These are phyloP conservation scores for Penicillium sp. DNA, from an alignment of 2,329 filamentous ascomycete genomes.

Conservation along the genomic window DNA sequence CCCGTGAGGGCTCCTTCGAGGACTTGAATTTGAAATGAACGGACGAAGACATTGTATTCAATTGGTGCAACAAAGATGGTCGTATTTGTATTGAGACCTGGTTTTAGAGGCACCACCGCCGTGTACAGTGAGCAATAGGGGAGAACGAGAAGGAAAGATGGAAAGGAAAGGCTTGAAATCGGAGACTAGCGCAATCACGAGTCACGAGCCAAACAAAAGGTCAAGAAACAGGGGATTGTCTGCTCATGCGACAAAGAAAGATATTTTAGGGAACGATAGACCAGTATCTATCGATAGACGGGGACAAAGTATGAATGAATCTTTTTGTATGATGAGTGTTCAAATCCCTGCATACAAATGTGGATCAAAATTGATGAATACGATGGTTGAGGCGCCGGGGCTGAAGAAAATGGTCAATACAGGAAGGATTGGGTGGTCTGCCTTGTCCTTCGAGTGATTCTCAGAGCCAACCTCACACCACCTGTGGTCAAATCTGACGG, in stretches of 20 bases:
- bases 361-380: conserved; percentile 33
- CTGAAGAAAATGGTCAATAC: conserved; percentile 14
- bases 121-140: conserved; percentile 28
- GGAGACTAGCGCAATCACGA: not conserved
- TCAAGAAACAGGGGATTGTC: conserved; percentile 2
- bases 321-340: conserved; percentile 29
- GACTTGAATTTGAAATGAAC: conserved; percentile 99
- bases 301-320: conserved; percentile 26
- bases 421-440: conserved; percentile 14
- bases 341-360: conserved; percentile 38
- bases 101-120: conserved; percentile 26
- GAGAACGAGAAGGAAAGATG: conserved; percentile 16
- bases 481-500: conserved; percentile 6
- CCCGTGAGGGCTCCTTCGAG: conserved; percentile 89
- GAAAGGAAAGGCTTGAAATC: conserved; percentile 3
- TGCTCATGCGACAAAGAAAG: conserved; percentile 4
- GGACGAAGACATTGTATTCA: conserved; percentile 80
- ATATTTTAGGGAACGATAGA: conserved; percentile 26
- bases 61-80: conserved; percentile 30
- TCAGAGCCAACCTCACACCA: conserved; percentile 18
- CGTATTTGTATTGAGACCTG: conserved; percentile 32
- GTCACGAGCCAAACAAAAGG: conserved; percentile 1
- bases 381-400: conserved; percentile 26
- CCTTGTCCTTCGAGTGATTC: conserved; percentile 22
- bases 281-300: conserved; percentile 28